Evolutionary conservation across 495 filamentous ascomycete species (phyloP), one percentile per base, ranked within the genome.

Genomic region (Pyrenula massariospora): DNA sequence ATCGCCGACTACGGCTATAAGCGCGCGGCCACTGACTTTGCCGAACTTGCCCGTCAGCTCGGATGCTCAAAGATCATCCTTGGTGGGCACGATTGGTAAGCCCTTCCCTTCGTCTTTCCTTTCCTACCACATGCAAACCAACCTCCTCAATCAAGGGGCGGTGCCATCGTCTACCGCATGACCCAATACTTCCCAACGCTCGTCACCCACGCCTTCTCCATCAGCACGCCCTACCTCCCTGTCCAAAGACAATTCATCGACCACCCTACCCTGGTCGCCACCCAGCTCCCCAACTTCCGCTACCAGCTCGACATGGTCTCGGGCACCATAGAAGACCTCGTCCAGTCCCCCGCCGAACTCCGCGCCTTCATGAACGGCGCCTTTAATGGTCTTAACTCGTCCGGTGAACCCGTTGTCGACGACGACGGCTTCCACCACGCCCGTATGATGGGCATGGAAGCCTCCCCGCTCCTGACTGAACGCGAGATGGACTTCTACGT

Each of bases 1-100:
- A 71, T 75, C 11, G 57, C 59, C 3, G 55, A 56, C 1, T 79
- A 78, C 57, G 42, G 56, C 11, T 57, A 66, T 22, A 63, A 66
- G 57, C 53, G 23, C 2, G 73, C 75, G 67, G 55, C 65, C 3
- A 61, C 50, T 2, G 63, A 77, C n/a, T 59, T 76, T 15, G 58
- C 68, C 50, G 62, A 64, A 23, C 59, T 77, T 15, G 79, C 84
- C 2, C 62, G 66, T 2, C 76, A 83, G 20, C 69, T 92, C 21
- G 74, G 80, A 19, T 75, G 76, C 42, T 65, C 70, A 10, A 72
- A 67, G 10, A 82, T 89, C 59, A 83, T 94, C 24, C 75, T 95
- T 15, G 86, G 87, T 12, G 90, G 89, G 8, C 90, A 95, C 66
- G 90, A 95, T 68, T 95, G 91, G 91, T 89, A 84, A 63, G 75